Percentiles rank a stretch among this genome's conserved stretches.
Evolutionary conservation across 2,329 filamentous ascomycete species (phyloP).

Genomic region (Endoconidiophora laricicola): DNA sequence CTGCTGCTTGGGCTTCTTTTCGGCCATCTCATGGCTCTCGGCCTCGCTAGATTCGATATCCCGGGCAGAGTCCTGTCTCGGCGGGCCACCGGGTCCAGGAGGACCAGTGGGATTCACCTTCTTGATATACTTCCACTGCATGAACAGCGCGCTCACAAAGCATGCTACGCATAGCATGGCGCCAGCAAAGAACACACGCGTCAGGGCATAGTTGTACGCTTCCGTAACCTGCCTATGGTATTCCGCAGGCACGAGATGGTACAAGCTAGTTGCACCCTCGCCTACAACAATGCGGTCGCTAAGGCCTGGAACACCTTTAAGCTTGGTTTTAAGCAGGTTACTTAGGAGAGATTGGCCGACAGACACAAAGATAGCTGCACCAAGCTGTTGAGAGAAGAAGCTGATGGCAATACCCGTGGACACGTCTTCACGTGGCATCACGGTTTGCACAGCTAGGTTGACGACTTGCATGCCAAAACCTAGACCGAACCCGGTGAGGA

Average conservation of each 20-base stretch:
- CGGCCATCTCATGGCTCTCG: conserved; percentile 7
- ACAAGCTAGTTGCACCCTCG: conserved; percentile 43
- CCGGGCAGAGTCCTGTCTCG: neutral
- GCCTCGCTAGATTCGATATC: neutral
- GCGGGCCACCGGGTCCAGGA: neutral
- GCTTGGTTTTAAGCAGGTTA: conserved; percentile 26
- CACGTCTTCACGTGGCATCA: conserved; percentile 34
- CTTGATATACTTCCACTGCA: conserved; percentile 56
- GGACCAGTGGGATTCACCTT: conserved; percentile 19
- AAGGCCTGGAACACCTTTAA: conserved; percentile 26
- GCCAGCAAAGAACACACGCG: conserved; percentile 44
- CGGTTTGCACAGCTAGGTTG: conserved; percentile 38
- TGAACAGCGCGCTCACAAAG: conserved; percentile 38
- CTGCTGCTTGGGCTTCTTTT: conserved; percentile 6
- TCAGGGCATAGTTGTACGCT: conserved; percentile 50
- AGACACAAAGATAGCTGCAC: conserved; percentile 40
- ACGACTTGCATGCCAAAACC: conserved; percentile 43
- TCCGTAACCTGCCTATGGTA: conserved; percentile 36
- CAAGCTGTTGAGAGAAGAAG: conserved; percentile 43
- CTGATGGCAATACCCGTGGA: conserved; percentile 37
- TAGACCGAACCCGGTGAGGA: conserved; percentile 40
- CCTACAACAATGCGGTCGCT: conserved; percentile 28
- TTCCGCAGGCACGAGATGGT: conserved; percentile 30
- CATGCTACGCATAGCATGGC: conserved; percentile 38
- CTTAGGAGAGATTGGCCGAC: conserved; percentile 38